Evolutionary conservation across 805 yeast species (phyloP).

Genomic region (Barnettozyma pratensis): DNA sequence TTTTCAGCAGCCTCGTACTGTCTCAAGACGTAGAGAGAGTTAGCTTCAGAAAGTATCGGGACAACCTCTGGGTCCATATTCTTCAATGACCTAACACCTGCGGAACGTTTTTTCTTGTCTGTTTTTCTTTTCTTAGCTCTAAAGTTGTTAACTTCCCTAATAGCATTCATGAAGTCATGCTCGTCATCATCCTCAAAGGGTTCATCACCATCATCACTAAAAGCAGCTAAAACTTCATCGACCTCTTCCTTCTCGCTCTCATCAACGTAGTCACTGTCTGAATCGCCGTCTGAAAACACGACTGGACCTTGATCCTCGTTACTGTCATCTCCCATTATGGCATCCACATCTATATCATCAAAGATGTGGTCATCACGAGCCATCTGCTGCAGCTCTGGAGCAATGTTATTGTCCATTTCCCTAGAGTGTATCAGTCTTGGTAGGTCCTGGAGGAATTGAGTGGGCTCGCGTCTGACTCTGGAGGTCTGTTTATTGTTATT

Average conservation of each 20-base stretch:
- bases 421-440: no score
- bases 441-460: no score
- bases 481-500: no score
- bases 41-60: constrained; percentile 61
- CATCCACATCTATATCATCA: constrained; percentile 30
- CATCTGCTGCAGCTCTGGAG: constrained; percentile 4
- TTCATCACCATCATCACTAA: constrained; percentile 31
- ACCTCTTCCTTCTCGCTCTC: constrained; percentile 11
- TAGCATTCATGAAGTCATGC: constrained; percentile 50
- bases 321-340: constrained; percentile 16
- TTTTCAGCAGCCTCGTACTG: constrained; percentile 57
- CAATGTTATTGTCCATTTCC: constrained; percentile 1
- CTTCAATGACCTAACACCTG: constrained; percentile 28
- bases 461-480: no score
- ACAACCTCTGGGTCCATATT: constrained; percentile 72
- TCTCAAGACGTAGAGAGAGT: constrained; percentile 69
- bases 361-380: constrained; percentile 6
- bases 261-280: constrained; percentile 10
- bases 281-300: constrained; percentile 8
- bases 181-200: constrained; percentile 36
- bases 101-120: constrained; percentile 30
- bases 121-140: constrained; percentile 37
- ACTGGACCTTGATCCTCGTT: constrained; percentile 11
- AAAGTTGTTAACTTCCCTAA: constrained; percentile 65
- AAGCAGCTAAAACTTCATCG: constrained; percentile 32